Base-by-base conservation (phyloP, 1,284 basidiomycete species). In the Gomphus bonarii region DNA sequence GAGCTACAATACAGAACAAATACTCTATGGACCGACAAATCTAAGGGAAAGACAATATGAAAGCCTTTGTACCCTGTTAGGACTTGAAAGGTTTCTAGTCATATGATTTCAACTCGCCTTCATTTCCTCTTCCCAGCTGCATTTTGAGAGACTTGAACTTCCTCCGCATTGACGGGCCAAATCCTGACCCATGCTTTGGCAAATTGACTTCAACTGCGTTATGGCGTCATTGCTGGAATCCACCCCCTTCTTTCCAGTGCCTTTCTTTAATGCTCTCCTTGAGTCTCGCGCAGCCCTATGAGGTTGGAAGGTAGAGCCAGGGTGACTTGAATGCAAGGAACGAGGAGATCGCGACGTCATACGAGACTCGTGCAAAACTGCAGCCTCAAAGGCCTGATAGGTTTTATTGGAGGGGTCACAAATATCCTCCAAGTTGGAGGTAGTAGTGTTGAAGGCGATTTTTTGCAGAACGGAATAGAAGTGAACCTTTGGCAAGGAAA, bases 371-470 rank as follows among this genome's bases (percentile, higher is more conserved):
- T 36, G 25, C 11, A 50, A 3, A 3, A 50, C 30, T 16, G 30
- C 49, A 33, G 14, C 18, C 18, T 50, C 9, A 20, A 50, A 31
- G 14, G 49, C 10, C 11, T 35, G 8, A 38, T 50, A 50, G 18
- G 49, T 16, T 10, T 33, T 50, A 14, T 10, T 50, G n/a, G 52
- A 54, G 28, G 52, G 22, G 14, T 4, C 11, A 20, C 22, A 25
- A 18, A 54, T 3, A n/a, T 65, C 63, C 47, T 67, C 58, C 35
- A 82, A 63, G 22, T 72, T 61, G 9, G 62, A 59, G 30, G 61
- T 66, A n/a, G 75, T 76, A 56, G 73, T 61, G 51, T 78, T 72
- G 68, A 72, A 82, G 7, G 73, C 79, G 64, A 83, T 77, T 57
- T 63, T 69, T 42, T 70, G 65, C 30, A 88, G 70, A 28, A 64